Evolutionary conservation across 2,329 filamentous ascomycete genomes (phyloP), one percentile per base, ranked within the genome.

Genomic region (Cladosporium halotolerans): DNA sequence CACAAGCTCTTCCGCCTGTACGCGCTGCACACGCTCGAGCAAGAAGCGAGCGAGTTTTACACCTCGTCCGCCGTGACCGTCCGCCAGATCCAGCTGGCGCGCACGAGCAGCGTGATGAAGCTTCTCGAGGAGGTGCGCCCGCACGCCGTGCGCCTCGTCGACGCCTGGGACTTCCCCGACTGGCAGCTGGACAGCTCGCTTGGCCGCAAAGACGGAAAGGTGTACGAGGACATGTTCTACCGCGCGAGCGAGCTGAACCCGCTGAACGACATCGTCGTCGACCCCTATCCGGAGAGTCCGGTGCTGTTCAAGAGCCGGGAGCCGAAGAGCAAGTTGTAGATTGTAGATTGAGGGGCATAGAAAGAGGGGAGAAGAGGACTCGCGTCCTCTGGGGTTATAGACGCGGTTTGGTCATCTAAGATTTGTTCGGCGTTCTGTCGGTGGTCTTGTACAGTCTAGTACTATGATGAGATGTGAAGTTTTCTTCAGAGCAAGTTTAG

Each of bases 171-270:
- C 56, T 88, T 90, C 70, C 82, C 86, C 1, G 86, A 90, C 66
- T 90, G 84, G 84, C 84, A 88, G 62, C 77, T 90, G 2, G 86
- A 90, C 66, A 84, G 80, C 61, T 82, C 80, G 54, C 68, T 90
- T 38, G 86, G 87, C 1, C 75, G 85, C 1, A 80, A 79, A 41
- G 86, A 90, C 56, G 86, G 87, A 16, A 83, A 85, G 62, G 86
- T 89, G 1, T 90, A 90, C 61, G 84, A 88, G 67, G 86, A 89
- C 62, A 76, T 90, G 74, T 90, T 89, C 71, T 74, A 83, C 63
- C 73, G 86, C 11, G 87, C 86, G 0, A 84, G 80, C 56, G 79
- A 87, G 73, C 70, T 85, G 61, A 90, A 90, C 63, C 86, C 86
- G 1, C 71, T 90, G 42, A 90, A 90, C 64, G 77, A 81, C 14